A percentile compares a stretch with the other conserved stretches of the same genome.
Evolutionary conservation across 2,329 filamentous ascomycete species (phyloP).

Genomic region (Sarocladium brachiariae): DNA sequence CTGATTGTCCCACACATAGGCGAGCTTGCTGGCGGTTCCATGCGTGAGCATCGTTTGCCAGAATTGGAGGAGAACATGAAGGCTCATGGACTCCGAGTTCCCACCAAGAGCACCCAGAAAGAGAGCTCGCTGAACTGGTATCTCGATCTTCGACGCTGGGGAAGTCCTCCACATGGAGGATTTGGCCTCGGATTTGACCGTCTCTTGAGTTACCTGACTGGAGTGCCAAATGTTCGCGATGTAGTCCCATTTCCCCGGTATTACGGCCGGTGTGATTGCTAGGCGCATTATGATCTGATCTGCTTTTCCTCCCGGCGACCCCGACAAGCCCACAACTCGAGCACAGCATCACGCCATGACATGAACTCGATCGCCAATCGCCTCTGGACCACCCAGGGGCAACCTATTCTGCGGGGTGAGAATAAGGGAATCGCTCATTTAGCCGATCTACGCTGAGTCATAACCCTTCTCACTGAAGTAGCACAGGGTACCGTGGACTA

Average conservation of each 20-base stretch:
- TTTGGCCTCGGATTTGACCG: constrained; percentile 90
- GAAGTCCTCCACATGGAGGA: constrained; percentile 85
- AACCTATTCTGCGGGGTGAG: too few relatives aligned
- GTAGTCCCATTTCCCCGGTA: constrained; percentile 80
- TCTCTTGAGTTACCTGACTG: constrained; percentile 74
- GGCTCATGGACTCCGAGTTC: constrained; percentile 50
- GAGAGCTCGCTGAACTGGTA: constrained; percentile 65
- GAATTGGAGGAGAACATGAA: constrained; percentile 66
- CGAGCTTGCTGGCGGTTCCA: constrained; percentile 81
- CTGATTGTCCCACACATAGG: constrained; percentile 78
- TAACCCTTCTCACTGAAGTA: background rate
- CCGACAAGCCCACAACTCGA: background rate
- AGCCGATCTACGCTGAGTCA: background rate
- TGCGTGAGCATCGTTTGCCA: constrained; percentile 74
- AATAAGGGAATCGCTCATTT: background rate
- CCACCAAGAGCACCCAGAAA: constrained; percentile 21
- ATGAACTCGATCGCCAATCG: background rate
- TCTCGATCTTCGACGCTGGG: constrained; percentile 78
- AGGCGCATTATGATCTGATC: background rate
- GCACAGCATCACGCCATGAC: background rate
- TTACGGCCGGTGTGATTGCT: constrained; percentile 37
- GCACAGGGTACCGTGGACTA: background rate
- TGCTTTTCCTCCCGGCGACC: background rate
- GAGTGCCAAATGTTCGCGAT: constrained; percentile 76
- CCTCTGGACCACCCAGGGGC: too few relatives aligned